Evolutionary conservation across 2,329 filamentous ascomycete species (phyloP), one percentile per base, ranked within the genome.

Genomic region (Aspergillus fijiensis): DNA sequence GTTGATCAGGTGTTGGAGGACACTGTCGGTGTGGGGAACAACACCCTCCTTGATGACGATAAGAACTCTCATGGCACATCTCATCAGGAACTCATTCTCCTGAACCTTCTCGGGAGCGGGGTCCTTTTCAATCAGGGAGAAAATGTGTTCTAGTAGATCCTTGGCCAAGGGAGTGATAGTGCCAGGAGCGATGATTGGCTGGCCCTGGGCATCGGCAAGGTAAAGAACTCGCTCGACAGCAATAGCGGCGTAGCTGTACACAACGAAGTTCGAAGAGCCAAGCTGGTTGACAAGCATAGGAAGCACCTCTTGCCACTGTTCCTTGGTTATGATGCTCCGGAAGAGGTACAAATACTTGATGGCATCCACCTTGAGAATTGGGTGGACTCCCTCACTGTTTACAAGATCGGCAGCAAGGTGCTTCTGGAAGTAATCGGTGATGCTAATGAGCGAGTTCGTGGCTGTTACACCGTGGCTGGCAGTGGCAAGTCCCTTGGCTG

Each of bases 341-440:
- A 99, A 99, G 49, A 90, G 91, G 81, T 99, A 96, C 45, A 99
- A 85, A 74, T 93, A 99, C 76, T 98, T 99, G 82, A 99, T 96
- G 19, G 94, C 94, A 75, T 98, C 95, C 16, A 99, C 94, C 80
- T 96, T 96, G 68, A 96, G 84, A 61, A 99, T 93, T 9, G 92
- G 89, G 68, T 96, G 86, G 1, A 89, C 85, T 2, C 83, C 84
- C 31, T 84, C 81, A 35, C 86, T 82, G n/a, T 85, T 83, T 62
- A 96, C 82, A 47, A 99, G 82, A 74, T 99, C 95, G n/a, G 87
- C 84, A 11, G 94, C 94, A 69, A 99, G 89, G 74, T 98, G 86
- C 63, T 90, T 90, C 74, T 96, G 89, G 81, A 99, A 98, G 78
- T 97, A 99, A 51, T 96, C 90, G 25, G 97, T 88, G 27, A 99